Percentiles rank a stretch among this genome's conserved stretches.
These are phyloP conservation scores for Begonia loranthoides DNA, from an alignment of 306 rosid species.

Conservation along the genomic window DNA sequence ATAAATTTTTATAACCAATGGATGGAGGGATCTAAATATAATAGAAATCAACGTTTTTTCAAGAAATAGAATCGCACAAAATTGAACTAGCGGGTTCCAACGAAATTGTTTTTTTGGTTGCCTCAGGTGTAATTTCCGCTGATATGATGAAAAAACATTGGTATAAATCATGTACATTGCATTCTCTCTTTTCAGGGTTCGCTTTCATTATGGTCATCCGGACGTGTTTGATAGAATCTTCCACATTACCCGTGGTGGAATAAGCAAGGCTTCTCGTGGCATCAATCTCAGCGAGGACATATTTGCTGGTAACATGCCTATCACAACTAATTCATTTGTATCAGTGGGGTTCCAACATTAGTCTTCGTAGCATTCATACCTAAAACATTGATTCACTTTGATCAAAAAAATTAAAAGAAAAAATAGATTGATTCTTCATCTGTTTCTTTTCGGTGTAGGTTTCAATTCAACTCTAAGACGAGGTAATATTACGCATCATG, in stretches of 20 bases:
- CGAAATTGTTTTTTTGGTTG: no score
- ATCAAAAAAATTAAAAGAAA: background rate
- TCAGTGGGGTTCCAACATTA: no score
- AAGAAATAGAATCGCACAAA: no score
- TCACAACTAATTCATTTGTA: constrained; percentile 6
- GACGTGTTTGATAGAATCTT: constrained; percentile 97
- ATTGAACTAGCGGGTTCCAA: no score
- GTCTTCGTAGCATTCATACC: no score
- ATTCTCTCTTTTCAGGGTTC: constrained; percentile 51
- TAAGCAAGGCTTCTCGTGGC: constrained; percentile 95
- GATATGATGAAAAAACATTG: background rate
- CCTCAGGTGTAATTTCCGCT: no score
- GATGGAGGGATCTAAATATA: no score
- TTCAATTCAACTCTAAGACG: constrained; percentile 85
- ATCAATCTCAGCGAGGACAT: constrained; percentile 95
- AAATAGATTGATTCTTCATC: constrained; percentile 6
- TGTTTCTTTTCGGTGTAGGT: constrained; percentile 32
- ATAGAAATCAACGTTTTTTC: no score
- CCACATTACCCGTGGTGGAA: constrained; percentile 98
- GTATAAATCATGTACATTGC: background rate
- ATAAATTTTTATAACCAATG: no score
- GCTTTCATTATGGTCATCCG: constrained; percentile 98
- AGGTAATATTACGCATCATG: constrained; percentile 92
- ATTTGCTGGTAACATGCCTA: constrained; percentile 68
- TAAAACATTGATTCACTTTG: no score